These are phyloP conservation scores for Cordia subcordata DNA, from an alignment of 257 asterid species.

Conservation along the genomic window DNA sequence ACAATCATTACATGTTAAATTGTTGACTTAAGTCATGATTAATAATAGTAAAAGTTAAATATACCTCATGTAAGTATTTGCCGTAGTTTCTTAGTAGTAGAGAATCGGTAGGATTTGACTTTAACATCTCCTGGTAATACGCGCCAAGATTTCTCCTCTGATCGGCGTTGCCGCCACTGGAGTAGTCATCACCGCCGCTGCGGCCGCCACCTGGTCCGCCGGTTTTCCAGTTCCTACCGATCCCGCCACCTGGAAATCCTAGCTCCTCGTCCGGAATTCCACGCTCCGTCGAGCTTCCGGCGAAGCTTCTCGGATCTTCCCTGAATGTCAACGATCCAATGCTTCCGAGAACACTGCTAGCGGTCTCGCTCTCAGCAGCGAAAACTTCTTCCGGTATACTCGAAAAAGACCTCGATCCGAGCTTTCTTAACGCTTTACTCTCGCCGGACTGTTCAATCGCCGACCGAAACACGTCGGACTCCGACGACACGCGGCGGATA, in stretches of 20 bases:
- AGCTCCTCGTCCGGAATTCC: conserved; percentile 23
- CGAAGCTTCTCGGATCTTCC: conserved; percentile 13
- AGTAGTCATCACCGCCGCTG: conserved; percentile 16
- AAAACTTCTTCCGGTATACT: conserved; percentile 33
- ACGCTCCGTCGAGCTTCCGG: conserved; percentile 10
- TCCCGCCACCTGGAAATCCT: conserved; percentile 46
- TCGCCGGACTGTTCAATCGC: conserved; percentile 9
- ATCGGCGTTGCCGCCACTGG: conserved; percentile 20
- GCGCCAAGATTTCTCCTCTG: conserved; percentile 30
- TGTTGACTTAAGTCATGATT: neutral
- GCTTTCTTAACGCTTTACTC: conserved; percentile 14
- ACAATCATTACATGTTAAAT: no score
- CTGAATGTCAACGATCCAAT: conserved; percentile 7
- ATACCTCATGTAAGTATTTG: conserved; percentile 72
- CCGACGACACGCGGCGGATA: conserved; percentile 40
- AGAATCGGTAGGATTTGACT: conserved; percentile 45
- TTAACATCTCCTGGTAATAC: conserved; percentile 50
- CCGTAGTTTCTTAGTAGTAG: conserved; percentile 66
- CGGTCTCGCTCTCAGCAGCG: neutral
- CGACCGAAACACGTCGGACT: conserved; percentile 26
- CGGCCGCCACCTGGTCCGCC: conserved; percentile 23
- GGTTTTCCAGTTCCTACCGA: conserved; percentile 32
- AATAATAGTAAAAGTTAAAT: neutral
- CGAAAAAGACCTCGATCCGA: conserved; percentile 32
- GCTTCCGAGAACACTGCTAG: neutral